Evolutionary conservation across 73 alveolate species (phyloP).

Genomic region (Paramecium sonneborni): DNA sequence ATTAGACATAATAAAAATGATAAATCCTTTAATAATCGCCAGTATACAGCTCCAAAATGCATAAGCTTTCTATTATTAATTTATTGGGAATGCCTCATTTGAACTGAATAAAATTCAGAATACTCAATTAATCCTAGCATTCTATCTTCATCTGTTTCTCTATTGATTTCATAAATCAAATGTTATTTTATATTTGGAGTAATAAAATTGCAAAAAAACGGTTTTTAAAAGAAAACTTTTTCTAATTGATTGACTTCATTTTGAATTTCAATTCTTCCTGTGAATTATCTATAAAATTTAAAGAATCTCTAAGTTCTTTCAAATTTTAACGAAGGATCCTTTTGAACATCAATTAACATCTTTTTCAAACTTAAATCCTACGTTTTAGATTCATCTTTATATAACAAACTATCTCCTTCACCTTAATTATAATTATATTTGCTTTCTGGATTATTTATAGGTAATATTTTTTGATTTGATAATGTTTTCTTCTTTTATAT

Average conservation of each 20-base stretch:
- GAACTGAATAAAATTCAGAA: not conserved
- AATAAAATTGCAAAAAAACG: slow-evolving; percentile 49
- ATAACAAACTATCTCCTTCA: not conserved
- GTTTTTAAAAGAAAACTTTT: slow-evolving; percentile 58
- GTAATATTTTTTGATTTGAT: not conserved
- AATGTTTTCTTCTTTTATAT: not conserved
- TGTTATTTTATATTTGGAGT: slow-evolving; percentile 63
- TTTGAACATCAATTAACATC: not conserved
- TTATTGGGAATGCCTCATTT: slow-evolving; percentile 40
- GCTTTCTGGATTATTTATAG: not conserved
- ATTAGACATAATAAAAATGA: slow-evolving; percentile 33
- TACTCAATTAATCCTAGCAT: slow-evolving; percentile 4
- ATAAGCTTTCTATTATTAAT: slow-evolving; percentile 10
- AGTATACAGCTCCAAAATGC: slow-evolving; percentile 39
- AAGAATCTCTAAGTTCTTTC: not conserved
- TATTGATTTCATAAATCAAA: slow-evolving; percentile 47
- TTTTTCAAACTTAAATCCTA: not conserved
- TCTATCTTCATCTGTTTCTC: slow-evolving; percentile 71
- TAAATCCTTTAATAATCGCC: slow-evolving; percentile 63
- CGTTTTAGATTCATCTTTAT: not conserved
- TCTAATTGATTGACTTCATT: not conserved
- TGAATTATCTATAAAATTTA: slow-evolving; percentile 29
- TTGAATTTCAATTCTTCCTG: slow-evolving; percentile 38
- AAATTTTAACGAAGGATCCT: not conserved
- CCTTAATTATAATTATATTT: not conserved